Conservation (phyloP, 1,284 basidiomycete genomes). For the Athelia psychrophila region DNA sequence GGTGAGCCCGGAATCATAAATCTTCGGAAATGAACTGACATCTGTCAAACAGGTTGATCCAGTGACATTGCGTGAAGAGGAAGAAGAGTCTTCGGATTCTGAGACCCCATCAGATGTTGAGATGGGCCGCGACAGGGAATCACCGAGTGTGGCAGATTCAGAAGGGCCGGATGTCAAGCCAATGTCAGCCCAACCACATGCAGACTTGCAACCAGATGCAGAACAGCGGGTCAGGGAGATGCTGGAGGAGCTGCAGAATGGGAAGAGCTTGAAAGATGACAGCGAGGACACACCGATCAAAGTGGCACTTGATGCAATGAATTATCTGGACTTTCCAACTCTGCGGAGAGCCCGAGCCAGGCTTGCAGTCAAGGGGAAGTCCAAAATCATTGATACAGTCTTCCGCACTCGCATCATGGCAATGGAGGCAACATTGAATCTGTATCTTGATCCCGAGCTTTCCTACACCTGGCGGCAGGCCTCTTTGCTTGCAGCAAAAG, state of each 20-base stretch:
- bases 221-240: constrained; percentile 6
- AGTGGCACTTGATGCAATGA: constrained; percentile 16
- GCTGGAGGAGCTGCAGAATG: constrained; percentile 3
- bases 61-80: not conserved
- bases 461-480: constrained; percentile 24
- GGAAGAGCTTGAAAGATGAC: constrained; percentile 4
- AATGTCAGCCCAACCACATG: no score
- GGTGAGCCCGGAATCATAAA: not conserved
- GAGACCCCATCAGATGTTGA: not conserved
- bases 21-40: not conserved
- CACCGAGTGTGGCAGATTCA: not conserved
- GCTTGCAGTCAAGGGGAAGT: constrained; percentile 8
- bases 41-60: not conserved
- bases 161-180: no score
- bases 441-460: constrained; percentile 25
- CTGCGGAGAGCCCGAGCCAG: constrained; percentile 4
- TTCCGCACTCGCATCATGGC: constrained; percentile 16
- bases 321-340: constrained; percentile 8
- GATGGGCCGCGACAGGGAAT: not conserved
- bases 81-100: not conserved
- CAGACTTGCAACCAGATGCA: no score
- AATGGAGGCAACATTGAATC: constrained; percentile 27
- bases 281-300: constrained; percentile 7
- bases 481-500: constrained; percentile 14
- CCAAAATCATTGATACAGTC: constrained; percentile 16